Percentiles rank a stretch among this genome's conserved stretches.
Evolutionary conservation across 169 alveolate genomes (phyloP).

Genomic region (Cryptosporidium ubiquitum): DNA sequence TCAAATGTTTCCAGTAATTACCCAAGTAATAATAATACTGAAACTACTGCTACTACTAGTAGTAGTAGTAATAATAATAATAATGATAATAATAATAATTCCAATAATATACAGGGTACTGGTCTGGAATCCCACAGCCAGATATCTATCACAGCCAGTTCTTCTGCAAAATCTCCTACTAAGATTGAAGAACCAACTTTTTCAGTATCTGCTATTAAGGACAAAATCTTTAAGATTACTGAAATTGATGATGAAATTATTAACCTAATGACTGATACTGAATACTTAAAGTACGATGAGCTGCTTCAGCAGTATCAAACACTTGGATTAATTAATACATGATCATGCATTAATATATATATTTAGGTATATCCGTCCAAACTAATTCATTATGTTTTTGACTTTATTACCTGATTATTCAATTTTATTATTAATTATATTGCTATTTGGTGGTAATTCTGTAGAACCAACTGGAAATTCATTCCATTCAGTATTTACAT

Average conservation of each 20-base stretch:
- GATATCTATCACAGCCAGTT: not conserved
- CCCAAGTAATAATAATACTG: not conserved
- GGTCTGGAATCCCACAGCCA: not conserved
- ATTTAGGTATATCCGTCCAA: not conserved
- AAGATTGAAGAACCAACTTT: constrained; percentile 43
- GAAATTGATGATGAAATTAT: constrained; percentile 63
- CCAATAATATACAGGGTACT: not conserved
- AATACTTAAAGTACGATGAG: constrained; percentile 55
- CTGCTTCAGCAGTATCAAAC: constrained; percentile 60
- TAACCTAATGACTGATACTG: constrained; percentile 60
- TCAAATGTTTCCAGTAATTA: not conserved
- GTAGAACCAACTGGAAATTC: no score
- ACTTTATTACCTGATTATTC: not conserved
- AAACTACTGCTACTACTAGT: no score
- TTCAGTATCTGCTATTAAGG: constrained; percentile 57
- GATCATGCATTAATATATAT: not conserved
- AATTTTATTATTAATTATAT: not conserved
- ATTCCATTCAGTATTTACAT: not conserved
- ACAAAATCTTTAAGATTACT: constrained; percentile 28
- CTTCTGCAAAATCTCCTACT: not conserved
- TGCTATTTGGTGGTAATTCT: not conserved
- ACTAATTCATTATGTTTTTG: not conserved
- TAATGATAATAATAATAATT: no score
- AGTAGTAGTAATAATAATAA: not conserved
- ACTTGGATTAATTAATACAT: constrained; percentile 36